Evolutionary conservation across 345 rosid species (phyloP), one percentile per base, ranked within the genome.

Genomic region (Conringia planisiliqua): DNA sequence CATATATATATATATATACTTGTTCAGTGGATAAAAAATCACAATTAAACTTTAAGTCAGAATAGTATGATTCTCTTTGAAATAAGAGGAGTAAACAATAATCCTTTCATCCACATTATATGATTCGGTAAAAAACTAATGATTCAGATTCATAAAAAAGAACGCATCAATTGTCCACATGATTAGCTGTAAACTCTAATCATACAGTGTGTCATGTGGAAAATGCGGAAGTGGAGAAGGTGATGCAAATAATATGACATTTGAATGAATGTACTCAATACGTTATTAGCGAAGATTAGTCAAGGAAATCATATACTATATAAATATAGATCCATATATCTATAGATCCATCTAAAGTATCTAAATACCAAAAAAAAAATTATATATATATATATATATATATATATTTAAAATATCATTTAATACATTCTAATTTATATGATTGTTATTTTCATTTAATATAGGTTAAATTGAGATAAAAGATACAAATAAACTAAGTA

Each of bases 191-290:
- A 52, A 62, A 72, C 63, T 62, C 11, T 51, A 39, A 63, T 55
- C 69, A 48, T 48, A 36, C 11, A 39, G 32, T 12, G 12, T 11
- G 3, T 6, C 71, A 73, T 65, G 77, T 73, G 77, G 40, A 50
- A 64, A 14, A 52, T 63, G 43, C 42, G 43, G 32, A 24, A 52
- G 36, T 52, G 63, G 77, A 30, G 54, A 20, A 63, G 35, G 1
- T 63, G 70, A 73, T 55, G 58, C 48, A 73, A 44, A 65, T 35
- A 54, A 73, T 73, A 20, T 55, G 64, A 26, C 71, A 64, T 73
- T 64, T 52, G 35, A 17, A 57, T 36, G 40, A 8, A 22, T 22
- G 20, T 29, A 30, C 20, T 54, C 16, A 16, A 67, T 36, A 39
- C 0, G 4, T 51, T 9, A 22, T 5, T 50, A 51, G 20, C 55